Percentiles rank a stretch among this genome's conserved stretches.
phyloP scores from a whole-genome alignment of 495 filamentous ascomycete genomes.

The Penicillium argentinense region DNA sequence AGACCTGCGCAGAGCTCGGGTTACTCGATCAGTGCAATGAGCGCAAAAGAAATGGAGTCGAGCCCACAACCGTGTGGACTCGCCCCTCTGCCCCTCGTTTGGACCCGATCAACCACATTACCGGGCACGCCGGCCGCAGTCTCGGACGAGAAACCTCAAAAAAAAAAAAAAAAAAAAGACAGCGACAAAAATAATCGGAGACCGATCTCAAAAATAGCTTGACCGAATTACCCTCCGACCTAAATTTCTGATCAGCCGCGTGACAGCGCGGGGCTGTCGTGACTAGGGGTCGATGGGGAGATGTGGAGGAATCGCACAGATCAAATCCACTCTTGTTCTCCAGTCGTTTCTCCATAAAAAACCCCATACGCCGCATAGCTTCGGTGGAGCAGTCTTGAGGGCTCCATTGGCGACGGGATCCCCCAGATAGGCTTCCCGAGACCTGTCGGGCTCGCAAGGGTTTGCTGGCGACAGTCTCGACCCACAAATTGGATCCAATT shows the following conservation, averaged over 20 bases:
- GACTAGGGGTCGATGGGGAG: slow-evolving; percentile 1
- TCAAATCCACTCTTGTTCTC: slow-evolving; percentile 4
- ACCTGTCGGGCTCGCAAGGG: slow-evolving; percentile 2
- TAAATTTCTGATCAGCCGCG: slow-evolving; percentile 18
- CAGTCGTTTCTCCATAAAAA: slow-evolving; percentile 10
- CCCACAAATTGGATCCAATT: background rate
- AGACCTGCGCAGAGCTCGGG: slow-evolving; percentile 13
- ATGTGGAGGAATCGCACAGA: slow-evolving; percentile 6
- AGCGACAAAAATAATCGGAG: background rate
- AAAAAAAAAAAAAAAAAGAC: background rate
- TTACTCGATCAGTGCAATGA: slow-evolving; percentile 22
- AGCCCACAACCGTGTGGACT: slow-evolving; percentile 12
- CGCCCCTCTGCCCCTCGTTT: background rate
- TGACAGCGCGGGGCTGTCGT: slow-evolving; percentile 11
- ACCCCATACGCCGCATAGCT: background rate
- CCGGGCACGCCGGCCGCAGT: too few relatives aligned
- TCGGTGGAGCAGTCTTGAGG: slow-evolving; percentile 1
- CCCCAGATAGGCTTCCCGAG: slow-evolving; percentile 31
- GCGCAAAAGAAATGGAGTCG: background rate
- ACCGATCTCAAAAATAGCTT: slow-evolving; percentile 7
- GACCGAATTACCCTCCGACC: slow-evolving; percentile 13
- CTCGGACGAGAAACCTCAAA: background rate
- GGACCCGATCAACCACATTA: too few relatives aligned
- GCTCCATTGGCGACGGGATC: slow-evolving; percentile 16
- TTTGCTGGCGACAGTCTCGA: background rate